A percentile compares a stretch with the other conserved stretches of the same genome.
phyloP scores from a whole-genome alignment of 495 filamentous ascomycete genomes.

The Podospora conica region DNA sequence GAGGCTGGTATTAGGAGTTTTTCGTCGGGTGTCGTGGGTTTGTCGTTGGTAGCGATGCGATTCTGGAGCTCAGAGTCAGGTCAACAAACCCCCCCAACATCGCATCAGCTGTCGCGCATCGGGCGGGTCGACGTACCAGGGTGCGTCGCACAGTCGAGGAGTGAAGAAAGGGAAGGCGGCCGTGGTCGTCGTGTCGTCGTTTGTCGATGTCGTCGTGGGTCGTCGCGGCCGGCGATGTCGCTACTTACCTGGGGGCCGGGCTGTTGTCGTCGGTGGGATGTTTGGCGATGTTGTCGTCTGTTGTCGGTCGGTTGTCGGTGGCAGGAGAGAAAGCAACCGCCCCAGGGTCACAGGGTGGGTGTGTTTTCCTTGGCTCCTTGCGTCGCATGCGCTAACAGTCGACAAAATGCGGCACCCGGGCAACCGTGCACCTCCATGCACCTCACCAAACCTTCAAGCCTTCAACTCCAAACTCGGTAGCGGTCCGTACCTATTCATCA shows the following conservation, averaged over 20 bases:
- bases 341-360: conserved; percentile 11
- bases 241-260: conserved; percentile 16
- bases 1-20: neutral
- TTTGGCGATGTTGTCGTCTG: conserved; percentile 7
- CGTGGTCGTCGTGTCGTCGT: conserved; percentile 8
- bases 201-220: conserved; percentile 5
- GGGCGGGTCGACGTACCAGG: conserved; percentile 1
- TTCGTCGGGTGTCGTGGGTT: neutral
- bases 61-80: conserved; percentile 6
- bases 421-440: conserved; percentile 20
- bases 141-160: conserved; percentile 6
- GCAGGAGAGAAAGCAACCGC: conserved; percentile 9
- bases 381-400: conserved; percentile 22
- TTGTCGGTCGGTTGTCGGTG: conserved; percentile 15
- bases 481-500: neutral
- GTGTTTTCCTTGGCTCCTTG: conserved; percentile 23
- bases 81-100: neutral
- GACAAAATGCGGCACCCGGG: conserved; percentile 13
- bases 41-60: conserved; percentile 12
- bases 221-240: conserved; percentile 11
- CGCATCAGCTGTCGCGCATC: conserved; percentile 5
- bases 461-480: neutral
- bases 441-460: neutral
- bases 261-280: no score
- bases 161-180: conserved; percentile 3